Evolutionary conservation across 2,329 filamentous ascomycete genomes (phyloP).

Genomic region (Arthroderma sp.): DNA sequence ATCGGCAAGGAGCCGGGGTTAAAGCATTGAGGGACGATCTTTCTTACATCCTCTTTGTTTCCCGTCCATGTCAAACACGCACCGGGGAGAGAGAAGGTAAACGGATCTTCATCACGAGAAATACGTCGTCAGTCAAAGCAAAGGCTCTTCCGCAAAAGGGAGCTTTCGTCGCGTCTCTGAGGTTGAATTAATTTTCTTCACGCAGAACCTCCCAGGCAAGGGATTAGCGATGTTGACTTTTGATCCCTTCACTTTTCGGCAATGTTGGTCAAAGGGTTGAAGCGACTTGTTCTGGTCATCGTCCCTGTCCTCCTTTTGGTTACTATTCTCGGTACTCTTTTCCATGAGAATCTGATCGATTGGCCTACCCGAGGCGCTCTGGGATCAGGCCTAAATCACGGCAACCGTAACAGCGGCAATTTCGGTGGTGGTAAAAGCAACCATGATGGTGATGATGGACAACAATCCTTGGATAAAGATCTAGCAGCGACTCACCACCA

Average conservation of each 20-base stretch:
- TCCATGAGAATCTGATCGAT: background rate
- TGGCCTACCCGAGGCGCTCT: background rate
- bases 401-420: background rate
- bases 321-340: slow-evolving; percentile 1
- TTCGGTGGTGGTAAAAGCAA: background rate
- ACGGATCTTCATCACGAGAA: no score
- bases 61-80: no score
- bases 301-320: slow-evolving; percentile 5
- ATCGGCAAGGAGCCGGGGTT: no score
- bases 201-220: no score
- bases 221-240: no score
- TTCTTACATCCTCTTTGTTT: no score
- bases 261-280: slow-evolving; percentile 9
- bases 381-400: background rate
- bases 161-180: no score
- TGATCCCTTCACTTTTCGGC: background rate
- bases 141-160: no score
- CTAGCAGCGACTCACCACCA: slow-evolving; percentile 15
- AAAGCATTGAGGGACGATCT: no score
- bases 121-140: no score
- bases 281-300: slow-evolving; percentile 7
- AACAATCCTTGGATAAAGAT: background rate
- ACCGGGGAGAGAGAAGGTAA: no score
- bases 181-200: no score
- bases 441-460: background rate